phyloP scores from a whole-genome alignment of 371 early-diverging fungal species.

The Sporodiniella umbellata region DNA sequence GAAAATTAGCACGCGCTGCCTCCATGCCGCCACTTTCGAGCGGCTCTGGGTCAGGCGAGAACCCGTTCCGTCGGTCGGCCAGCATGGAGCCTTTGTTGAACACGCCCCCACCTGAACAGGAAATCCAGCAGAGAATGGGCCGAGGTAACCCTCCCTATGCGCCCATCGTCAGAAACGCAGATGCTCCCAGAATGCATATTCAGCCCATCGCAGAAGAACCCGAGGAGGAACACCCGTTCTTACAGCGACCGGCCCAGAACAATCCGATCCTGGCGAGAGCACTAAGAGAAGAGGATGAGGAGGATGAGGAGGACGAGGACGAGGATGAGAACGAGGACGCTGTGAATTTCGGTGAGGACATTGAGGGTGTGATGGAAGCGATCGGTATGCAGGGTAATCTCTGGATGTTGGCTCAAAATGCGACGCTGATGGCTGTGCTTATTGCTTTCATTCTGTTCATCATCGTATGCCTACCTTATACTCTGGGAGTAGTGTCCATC shows the following conservation, averaged over 20 bases:
- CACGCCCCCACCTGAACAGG: neutral
- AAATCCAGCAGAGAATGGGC: neutral
- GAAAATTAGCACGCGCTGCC: slow-evolving; percentile 3
- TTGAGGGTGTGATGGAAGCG: slow-evolving; percentile 82
- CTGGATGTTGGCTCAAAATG: slow-evolving; percentile 74
- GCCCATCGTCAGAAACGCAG: slow-evolving; percentile 15
- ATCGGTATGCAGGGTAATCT: slow-evolving; percentile 87
- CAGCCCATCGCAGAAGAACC: slow-evolving; percentile 8
- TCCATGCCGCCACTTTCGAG: slow-evolving; percentile 12
- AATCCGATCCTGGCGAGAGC: no score
- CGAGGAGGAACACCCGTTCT: slow-evolving; percentile 1
- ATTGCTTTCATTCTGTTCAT: slow-evolving; percentile 67
- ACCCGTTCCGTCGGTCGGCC: slow-evolving; percentile 3
- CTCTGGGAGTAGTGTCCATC: slow-evolving; percentile 60
- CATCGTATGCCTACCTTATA: slow-evolving; percentile 75
- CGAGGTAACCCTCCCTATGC: slow-evolving; percentile 13
- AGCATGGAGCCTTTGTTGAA: slow-evolving; percentile 12
- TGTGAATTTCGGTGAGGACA: slow-evolving; percentile 61
- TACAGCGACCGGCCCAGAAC: no score
- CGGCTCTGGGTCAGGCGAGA: neutral
- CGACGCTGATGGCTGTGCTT: slow-evolving; percentile 70
- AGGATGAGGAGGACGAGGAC: slow-evolving; percentile 20
- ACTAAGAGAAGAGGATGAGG: slow-evolving; percentile 15
- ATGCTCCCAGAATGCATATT: slow-evolving; percentile 5
- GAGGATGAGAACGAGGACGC: slow-evolving; percentile 44